phyloP scores from a whole-genome alignment of 352 stramenopile species.

The Phytophthora ohioensis region DNA sequence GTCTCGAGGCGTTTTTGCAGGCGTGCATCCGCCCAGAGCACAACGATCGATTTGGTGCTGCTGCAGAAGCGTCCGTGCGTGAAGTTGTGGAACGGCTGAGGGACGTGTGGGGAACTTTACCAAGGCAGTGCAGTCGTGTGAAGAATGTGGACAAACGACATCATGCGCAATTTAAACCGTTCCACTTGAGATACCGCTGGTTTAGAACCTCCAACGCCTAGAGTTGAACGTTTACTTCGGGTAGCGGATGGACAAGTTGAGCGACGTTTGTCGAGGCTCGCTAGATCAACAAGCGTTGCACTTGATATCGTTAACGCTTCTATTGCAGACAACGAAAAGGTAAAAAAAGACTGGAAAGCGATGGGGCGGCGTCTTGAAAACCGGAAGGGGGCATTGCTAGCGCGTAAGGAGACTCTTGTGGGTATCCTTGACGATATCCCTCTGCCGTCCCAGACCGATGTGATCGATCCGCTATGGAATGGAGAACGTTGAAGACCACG shows the following conservation, averaged over 20 bases:
- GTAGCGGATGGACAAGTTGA: background rate
- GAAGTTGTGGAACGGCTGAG: slow-evolving; percentile 6
- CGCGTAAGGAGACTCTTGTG: background rate
- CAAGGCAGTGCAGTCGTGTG: slow-evolving; percentile 11
- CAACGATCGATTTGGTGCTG: slow-evolving; percentile 13
- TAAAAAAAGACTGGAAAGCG: background rate
- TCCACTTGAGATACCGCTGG: background rate
- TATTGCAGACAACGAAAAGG: background rate
- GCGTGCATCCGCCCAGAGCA: slow-evolving; percentile 11
- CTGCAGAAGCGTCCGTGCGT: background rate
- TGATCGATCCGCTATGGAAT: slow-evolving; percentile 2
- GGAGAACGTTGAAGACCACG: slow-evolving; percentile 4
- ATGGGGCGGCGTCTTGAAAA: background rate
- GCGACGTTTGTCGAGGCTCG: background rate
- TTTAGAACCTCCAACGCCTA: background rate
- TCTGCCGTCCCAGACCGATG: background rate
- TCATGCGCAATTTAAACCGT: background rate
- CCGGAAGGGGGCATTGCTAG: background rate
- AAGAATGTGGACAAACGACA: background rate
- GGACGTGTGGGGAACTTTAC: background rate
- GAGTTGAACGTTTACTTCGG: background rate
- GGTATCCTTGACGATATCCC: background rate
- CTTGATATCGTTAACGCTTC: background rate
- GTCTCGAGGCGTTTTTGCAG: slow-evolving; percentile 17
- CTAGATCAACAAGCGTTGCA: background rate